A percentile compares a stretch with the other conserved stretches of the same genome.
Evolutionary conservation across 352 stramenopile genomes (phyloP).

Genomic region (Thalassiosira delicatula): DNA sequence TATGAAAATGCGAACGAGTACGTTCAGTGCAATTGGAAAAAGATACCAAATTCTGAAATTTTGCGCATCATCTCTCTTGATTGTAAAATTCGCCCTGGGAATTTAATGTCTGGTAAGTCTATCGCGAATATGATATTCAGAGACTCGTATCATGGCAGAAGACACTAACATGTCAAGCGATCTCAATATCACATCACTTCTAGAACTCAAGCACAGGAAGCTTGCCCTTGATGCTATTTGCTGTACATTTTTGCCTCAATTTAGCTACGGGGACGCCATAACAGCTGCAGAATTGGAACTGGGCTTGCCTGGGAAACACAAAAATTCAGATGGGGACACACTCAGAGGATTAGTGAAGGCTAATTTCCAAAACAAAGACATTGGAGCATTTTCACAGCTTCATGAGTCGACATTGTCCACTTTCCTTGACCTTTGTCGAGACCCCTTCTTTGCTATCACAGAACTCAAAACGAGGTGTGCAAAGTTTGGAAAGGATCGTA

Average conservation of each 20-base stretch:
- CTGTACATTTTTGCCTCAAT: slow-evolving; percentile 26
- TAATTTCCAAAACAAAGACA: slow-evolving; percentile 8
- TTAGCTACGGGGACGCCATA: slow-evolving; percentile 23
- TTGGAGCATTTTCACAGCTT: slow-evolving; percentile 27
- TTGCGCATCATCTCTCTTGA: slow-evolving; percentile 32
- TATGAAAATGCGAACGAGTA: slow-evolving; percentile 41
- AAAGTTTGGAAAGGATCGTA: slow-evolving; percentile 43
- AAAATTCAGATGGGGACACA: slow-evolving; percentile 1
- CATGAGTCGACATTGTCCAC: slow-evolving; percentile 17
- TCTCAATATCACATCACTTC: too few relatives aligned
- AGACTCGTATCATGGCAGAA: too few relatives aligned
- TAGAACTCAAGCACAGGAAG: slow-evolving; percentile 43
- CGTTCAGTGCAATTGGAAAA: slow-evolving; percentile 29
- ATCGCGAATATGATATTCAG: slow-evolving; percentile 3
- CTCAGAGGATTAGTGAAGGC: slow-evolving; percentile 19
- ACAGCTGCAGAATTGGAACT: slow-evolving; percentile 33
- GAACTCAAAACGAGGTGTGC: slow-evolving; percentile 15
- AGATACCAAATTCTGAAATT: slow-evolving; percentile 26
- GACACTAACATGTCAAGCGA: too few relatives aligned
- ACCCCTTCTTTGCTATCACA: slow-evolving; percentile 24
- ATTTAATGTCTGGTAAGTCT: slow-evolving; percentile 34
- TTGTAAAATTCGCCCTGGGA: slow-evolving; percentile 19
- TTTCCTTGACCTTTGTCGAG: slow-evolving; percentile 40
- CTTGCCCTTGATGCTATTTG: slow-evolving; percentile 29
- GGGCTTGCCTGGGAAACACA: neutral